phyloP scores from a whole-genome alignment of 352 stramenopile genomes.

The Pythium brassicae region DNA sequence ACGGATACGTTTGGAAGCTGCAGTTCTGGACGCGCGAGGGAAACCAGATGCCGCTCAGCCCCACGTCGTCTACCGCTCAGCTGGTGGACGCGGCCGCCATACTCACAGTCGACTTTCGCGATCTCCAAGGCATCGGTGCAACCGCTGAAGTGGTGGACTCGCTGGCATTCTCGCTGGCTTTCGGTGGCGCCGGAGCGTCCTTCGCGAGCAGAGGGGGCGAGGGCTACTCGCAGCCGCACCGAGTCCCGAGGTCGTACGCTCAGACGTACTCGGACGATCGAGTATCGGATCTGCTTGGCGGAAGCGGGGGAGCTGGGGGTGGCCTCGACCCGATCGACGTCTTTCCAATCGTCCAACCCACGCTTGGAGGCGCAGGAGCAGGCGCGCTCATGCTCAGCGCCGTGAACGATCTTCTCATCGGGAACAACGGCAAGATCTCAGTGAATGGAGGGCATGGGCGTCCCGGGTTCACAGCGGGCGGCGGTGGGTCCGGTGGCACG shows the following conservation, averaged over 20 bases:
- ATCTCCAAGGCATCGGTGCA: constrained; percentile 46
- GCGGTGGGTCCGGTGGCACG: constrained; percentile 49
- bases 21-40: constrained; percentile 85
- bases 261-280: constrained; percentile 37
- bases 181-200: constrained; percentile 81
- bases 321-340: constrained; percentile 77
- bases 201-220: constrained; percentile 41
- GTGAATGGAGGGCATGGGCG: constrained; percentile 68
- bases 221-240: constrained; percentile 43
- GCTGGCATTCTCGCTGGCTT: constrained; percentile 87
- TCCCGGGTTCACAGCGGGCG: constrained; percentile 48
- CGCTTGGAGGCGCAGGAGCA: constrained; percentile 88
- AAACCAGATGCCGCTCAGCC: constrained; percentile 77
- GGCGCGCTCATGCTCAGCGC: constrained; percentile 85
- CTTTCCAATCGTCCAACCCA: constrained; percentile 58
- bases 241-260: constrained; percentile 11
- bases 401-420: constrained; percentile 93
- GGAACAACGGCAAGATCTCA: constrained; percentile 60
- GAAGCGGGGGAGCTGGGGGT: constrained; percentile 88
- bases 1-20: constrained; percentile 89
- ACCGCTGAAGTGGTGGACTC: constrained; percentile 57
- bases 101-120: constrained; percentile 37
- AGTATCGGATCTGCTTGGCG: constrained; percentile 83
- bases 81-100: constrained; percentile 22
- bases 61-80: constrained; percentile 41